phyloP scores from a whole-genome alignment of 179 eudicot species.

The Silene noctiflora region DNA sequence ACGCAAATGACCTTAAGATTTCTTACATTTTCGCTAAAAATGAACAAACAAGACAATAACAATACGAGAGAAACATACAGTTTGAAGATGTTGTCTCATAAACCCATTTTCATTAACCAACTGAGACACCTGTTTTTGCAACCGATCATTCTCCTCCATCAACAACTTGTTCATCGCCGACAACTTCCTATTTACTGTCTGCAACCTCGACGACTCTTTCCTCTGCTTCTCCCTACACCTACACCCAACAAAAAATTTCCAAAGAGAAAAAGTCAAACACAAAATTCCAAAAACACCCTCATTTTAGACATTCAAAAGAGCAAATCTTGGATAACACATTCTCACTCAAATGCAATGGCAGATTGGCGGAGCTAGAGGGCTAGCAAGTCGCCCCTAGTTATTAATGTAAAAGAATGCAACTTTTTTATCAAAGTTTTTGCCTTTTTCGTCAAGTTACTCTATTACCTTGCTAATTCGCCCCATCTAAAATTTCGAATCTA shows the following conservation, averaged over 20 bases:
- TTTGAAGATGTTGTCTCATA: conserved; percentile 84
- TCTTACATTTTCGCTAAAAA: neutral
- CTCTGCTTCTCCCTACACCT: conserved; percentile 95
- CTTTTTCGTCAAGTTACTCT: no score
- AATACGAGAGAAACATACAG: conserved; percentile 46
- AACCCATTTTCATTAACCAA: conserved; percentile 81
- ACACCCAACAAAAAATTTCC: conserved; percentile 5
- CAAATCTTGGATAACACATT: neutral
- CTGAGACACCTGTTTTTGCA: conserved; percentile 93
- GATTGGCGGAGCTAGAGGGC: no score
- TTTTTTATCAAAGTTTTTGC: neutral
- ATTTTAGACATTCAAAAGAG: neutral
- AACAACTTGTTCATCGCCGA: conserved; percentile 86
- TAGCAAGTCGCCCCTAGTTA: no score
- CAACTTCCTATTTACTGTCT: conserved; percentile 74
- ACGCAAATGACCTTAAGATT: neutral
- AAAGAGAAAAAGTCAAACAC: neutral
- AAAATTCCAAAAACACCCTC: neutral
- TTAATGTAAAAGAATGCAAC: neutral
- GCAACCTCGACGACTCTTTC: conserved; percentile 76
- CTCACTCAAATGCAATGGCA: no score
- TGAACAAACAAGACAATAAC: neutral
- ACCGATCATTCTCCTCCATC: conserved; percentile 95
- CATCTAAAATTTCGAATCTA: no score
- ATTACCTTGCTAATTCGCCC: no score